Evolutionary conservation across 148 eudicot species (phyloP).

Genomic region (Vaccinium corymbosum): DNA sequence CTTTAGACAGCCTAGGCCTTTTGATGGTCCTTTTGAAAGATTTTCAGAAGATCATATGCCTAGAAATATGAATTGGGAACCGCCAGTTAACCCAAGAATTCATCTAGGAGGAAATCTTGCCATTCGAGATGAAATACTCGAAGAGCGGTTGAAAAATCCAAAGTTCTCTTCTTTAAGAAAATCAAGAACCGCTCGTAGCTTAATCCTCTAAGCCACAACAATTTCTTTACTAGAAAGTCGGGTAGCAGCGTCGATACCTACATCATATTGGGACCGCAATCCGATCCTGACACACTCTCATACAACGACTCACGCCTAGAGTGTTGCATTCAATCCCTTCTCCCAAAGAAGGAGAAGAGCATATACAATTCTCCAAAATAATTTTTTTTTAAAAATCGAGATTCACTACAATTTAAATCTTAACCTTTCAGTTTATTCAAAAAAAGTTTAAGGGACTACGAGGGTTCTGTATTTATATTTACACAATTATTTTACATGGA

Average conservation of each 20-base stretch:
- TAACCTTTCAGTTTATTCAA: not conserved
- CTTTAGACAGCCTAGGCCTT: no score
- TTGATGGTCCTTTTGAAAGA: no score
- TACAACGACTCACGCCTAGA: not conserved
- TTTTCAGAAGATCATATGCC: no score
- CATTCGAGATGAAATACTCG: no score
- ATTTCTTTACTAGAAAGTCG: no score
- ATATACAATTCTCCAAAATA: not conserved
- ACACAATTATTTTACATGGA: not conserved
- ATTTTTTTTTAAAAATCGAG: not conserved
- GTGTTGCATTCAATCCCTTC: not conserved
- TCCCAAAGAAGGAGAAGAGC: not conserved
- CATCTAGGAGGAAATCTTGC: no score
- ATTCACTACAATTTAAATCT: not conserved
- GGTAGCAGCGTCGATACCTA: not conserved
- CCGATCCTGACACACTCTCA: not conserved
- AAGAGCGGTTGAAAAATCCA: no score
- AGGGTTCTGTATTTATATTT: not conserved
- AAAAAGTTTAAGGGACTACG: not conserved
- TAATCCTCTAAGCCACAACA: no score
- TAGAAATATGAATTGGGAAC: no score
- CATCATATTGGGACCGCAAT: not conserved
- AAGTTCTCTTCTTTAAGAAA: no score
- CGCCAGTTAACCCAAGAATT: no score
- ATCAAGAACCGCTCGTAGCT: no score